phyloP scores from a whole-genome alignment of 768 basidiomycete genomes.

The Amanita pseudoporphyria region DNA sequence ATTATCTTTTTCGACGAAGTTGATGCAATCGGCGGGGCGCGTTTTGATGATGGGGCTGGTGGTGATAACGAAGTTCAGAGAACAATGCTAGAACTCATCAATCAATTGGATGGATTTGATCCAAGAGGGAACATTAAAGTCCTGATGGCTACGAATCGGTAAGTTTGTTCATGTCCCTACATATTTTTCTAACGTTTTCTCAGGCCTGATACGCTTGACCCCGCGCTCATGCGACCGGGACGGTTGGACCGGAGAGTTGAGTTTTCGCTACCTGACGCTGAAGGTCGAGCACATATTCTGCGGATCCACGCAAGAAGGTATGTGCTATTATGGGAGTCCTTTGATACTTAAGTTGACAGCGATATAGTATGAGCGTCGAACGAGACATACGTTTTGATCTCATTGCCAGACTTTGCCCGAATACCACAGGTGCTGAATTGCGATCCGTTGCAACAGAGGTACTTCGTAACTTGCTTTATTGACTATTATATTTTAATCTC shows the following conservation, averaged over 20 bases:
- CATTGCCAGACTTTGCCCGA: conserved; percentile 93
- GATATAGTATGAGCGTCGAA: conserved; percentile 87
- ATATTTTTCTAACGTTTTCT: conserved; percentile 2
- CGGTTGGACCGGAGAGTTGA: conserved; percentile 96
- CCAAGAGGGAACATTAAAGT: conserved; percentile 99
- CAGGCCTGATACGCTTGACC: conserved; percentile 97
- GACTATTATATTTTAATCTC: conserved; percentile 2
- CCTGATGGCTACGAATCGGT: conserved; percentile 98
- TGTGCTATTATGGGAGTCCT: not conserved
- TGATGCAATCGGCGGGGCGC: conserved; percentile 95
- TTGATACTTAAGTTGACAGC: conserved; percentile 8
- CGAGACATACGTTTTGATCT: conserved; percentile 96
- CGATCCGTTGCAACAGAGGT: conserved; percentile 96
- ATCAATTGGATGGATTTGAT: conserved; percentile 98
- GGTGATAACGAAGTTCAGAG: conserved; percentile 99
- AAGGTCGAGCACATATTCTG: conserved; percentile 94
- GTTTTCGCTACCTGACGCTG: conserved; percentile 89
- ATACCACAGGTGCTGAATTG: conserved; percentile 97
- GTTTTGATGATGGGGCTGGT: conserved; percentile 97
- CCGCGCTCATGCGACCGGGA: conserved; percentile 90
- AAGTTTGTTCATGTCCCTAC: conserved; percentile 13
- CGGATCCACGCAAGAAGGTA: conserved; percentile 94
- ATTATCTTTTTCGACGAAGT: conserved; percentile 99
- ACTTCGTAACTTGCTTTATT: conserved; percentile 12
- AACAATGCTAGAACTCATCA: conserved; percentile 98